These are phyloP conservation scores for Entomortierella lignicola DNA, from an alignment of 192 early-diverging fungal species.

Conservation along the genomic window DNA sequence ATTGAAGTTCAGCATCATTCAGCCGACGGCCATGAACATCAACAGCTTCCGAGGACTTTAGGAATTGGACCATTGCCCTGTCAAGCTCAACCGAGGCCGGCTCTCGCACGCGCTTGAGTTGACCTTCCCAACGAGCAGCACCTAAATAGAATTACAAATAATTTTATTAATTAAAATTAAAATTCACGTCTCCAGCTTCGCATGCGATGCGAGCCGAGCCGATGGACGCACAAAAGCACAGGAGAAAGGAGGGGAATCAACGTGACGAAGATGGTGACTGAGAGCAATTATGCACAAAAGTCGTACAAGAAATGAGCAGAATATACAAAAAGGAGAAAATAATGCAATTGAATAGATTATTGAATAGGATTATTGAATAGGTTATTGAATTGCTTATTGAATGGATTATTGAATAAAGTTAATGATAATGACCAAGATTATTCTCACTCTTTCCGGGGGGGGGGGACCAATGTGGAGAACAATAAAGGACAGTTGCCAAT, in stretches of 20 bases:
- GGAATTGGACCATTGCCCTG: slow-evolving; percentile 50
- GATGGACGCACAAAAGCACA: slow-evolving; percentile 12
- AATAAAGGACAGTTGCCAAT: background rate
- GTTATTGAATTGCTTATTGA: too few species aligned
- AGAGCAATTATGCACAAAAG: slow-evolving; percentile 1
- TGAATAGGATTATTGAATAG: too few species aligned
- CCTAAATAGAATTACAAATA: slow-evolving; percentile 13
- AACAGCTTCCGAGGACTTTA: slow-evolving; percentile 37
- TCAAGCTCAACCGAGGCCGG: slow-evolving; percentile 54
- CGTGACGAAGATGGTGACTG: slow-evolving; percentile 1
- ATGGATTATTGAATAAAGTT: background rate
- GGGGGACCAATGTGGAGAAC: slow-evolving; percentile 37
- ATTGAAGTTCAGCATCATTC: slow-evolving; percentile 48
- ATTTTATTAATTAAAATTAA: too few species aligned
- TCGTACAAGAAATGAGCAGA: background rate
- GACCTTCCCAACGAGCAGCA: slow-evolving; percentile 48
- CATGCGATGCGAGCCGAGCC: slow-evolving; percentile 42
- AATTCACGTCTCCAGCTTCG: too few species aligned
- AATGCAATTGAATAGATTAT: too few species aligned
- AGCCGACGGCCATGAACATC: slow-evolving; percentile 50
- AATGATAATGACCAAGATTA: background rate
- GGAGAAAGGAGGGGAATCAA: background rate
- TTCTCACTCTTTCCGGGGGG: too few species aligned
- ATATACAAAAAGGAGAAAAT: background rate
- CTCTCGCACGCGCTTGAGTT: slow-evolving; percentile 52